phyloP scores from a whole-genome alignment of 768 basidiomycete species.

The Austroboletus festivus region DNA sequence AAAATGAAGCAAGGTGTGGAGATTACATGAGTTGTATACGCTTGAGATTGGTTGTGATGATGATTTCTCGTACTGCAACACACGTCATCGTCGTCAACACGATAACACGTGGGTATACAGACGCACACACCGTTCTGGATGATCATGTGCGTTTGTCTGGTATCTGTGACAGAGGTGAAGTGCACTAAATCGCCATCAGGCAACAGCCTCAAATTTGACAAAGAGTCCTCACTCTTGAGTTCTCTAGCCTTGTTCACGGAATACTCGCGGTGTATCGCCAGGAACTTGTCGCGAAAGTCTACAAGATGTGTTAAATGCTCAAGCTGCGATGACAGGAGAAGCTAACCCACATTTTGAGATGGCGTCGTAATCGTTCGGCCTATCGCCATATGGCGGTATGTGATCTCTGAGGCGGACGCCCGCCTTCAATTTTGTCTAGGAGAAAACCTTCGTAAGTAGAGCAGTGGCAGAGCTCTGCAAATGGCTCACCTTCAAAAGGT shows the following conservation, averaged over 20 bases:
- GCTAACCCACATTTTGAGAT: conserved; percentile 64
- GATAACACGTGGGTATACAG: not conserved
- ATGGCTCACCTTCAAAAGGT: conserved; percentile 60
- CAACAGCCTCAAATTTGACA: not conserved
- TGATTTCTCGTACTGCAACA: conserved; percentile 61
- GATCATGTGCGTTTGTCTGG: conserved; percentile 66
- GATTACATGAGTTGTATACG: conserved; percentile 42
- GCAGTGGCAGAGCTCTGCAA: not conserved
- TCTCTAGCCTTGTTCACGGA: conserved; percentile 73
- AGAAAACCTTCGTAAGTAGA: not conserved
- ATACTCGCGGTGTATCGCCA: conserved; percentile 60
- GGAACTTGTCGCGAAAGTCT: conserved; percentile 79
- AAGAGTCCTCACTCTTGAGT: conserved; percentile 54
- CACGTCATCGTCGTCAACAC: conserved; percentile 2
- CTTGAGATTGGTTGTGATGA: conserved; percentile 63
- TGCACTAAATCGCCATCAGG: conserved; percentile 50
- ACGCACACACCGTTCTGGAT: conserved; percentile 61
- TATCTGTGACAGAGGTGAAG: conserved; percentile 80
- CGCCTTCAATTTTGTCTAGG: conserved; percentile 67
- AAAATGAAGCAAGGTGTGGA: not conserved
- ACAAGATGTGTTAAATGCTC: conserved; percentile 4
- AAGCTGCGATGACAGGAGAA: not conserved
- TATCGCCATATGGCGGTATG: conserved; percentile 67
- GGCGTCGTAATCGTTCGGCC: conserved; percentile 75
- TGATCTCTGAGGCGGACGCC: conserved; percentile 71